These are phyloP conservation scores for Sonneratia alba DNA, from an alignment of 345 rosid genomes.

Conservation along the genomic window DNA sequence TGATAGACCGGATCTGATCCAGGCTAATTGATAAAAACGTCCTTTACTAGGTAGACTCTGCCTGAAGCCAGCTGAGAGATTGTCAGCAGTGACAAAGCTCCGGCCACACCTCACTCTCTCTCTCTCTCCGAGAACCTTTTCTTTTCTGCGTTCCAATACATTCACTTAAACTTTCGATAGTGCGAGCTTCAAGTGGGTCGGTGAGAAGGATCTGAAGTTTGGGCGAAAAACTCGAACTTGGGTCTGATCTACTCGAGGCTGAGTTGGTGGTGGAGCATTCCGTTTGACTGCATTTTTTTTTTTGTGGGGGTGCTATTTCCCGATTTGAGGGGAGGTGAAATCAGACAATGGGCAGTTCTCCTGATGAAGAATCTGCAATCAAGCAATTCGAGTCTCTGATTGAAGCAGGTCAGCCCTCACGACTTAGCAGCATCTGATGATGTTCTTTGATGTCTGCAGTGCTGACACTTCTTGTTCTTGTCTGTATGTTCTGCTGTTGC, in stretches of 20 bases:
- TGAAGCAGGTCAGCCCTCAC: conserved; percentile 50
- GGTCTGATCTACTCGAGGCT: not conserved
- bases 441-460: conserved; percentile 1
- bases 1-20: too few species aligned
- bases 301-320: not conserved
- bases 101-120: too few species aligned
- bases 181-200: not conserved
- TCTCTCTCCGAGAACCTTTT: not conserved
- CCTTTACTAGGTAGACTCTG: too few species aligned
- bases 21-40: too few species aligned
- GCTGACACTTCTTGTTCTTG: not conserved
- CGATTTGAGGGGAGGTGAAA: conserved; percentile 22
- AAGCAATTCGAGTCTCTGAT: conserved; percentile 60
- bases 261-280: not conserved
- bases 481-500: not conserved
- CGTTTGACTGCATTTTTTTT: not conserved
- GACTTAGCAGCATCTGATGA: conserved; percentile 11
- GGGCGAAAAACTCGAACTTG: not conserved
- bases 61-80: too few species aligned
- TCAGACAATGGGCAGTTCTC: conserved; percentile 29
- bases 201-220: not conserved
- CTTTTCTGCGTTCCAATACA: not conserved
- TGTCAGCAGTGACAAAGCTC: too few species aligned
- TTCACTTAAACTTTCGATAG: not conserved
- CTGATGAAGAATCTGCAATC: conserved; percentile 50